Evolutionary conservation across 495 filamentous ascomycete genomes (phyloP).

Genomic region (Platismatia glauca): DNA sequence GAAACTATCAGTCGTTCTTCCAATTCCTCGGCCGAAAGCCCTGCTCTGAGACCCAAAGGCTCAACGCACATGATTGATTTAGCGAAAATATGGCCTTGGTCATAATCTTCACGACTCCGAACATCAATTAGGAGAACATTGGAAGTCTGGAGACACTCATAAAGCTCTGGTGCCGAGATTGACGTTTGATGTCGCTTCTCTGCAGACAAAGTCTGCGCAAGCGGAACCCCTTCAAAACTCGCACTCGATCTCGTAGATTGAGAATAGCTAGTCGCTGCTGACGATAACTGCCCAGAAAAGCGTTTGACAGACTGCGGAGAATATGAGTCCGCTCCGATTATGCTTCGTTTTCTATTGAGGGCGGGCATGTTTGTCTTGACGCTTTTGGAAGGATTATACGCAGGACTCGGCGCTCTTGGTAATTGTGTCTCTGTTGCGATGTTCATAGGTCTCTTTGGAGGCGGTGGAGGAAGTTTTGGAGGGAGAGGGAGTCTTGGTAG

Average conservation of each 20-base stretch:
- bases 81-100: constrained; percentile 77
- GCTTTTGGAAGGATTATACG: constrained; percentile 59
- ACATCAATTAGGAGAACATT: constrained; percentile 79
- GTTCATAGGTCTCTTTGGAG: constrained; percentile 49
- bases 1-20: constrained; percentile 73
- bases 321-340: constrained; percentile 15
- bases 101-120: constrained; percentile 69
- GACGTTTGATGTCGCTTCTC: constrained; percentile 13
- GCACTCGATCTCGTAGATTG: constrained; percentile 8
- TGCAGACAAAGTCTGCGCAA: background rate
- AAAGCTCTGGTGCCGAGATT: constrained; percentile 57
- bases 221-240: background rate
- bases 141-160: constrained; percentile 52
- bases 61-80: constrained; percentile 82
- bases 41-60: constrained; percentile 62
- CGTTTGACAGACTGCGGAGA: constrained; percentile 17
- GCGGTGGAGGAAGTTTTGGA: constrained; percentile 35
- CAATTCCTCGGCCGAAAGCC: constrained; percentile 80
- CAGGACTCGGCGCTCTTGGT: constrained; percentile 71
- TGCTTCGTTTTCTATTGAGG: constrained; percentile 18
- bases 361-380: constrained; percentile 1
- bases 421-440: constrained; percentile 41
- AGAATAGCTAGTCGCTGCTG: constrained; percentile 4
- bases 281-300: constrained; percentile 4
- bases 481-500: constrained; percentile 33